Evolutionary conservation across 345 rosid genomes (phyloP).

Genomic region (Euphorbia tirucalli): DNA sequence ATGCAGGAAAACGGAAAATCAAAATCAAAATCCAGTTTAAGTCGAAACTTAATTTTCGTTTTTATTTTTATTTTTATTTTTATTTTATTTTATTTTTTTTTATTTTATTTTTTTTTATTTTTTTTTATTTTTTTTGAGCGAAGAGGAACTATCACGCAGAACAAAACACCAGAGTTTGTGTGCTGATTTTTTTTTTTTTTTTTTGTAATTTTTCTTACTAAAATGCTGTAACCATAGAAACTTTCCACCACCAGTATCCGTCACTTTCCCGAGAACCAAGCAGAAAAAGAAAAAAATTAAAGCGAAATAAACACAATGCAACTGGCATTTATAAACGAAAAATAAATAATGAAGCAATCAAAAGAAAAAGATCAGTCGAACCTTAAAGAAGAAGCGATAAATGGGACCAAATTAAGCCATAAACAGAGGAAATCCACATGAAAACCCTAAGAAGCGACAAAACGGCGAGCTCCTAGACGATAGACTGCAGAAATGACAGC

Average conservation of each 20-base stretch:
- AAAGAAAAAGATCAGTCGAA: not conserved
- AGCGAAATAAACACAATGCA: slow-evolving; percentile 1
- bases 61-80: not conserved
- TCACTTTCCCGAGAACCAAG: slow-evolving; percentile 28
- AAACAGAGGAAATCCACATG: not conserved
- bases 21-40: not conserved
- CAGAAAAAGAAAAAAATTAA: not conserved
- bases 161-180: too few relatives aligned
- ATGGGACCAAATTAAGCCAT: not conserved
- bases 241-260: not conserved
- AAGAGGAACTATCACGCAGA: too few relatives aligned
- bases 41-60: too few relatives aligned
- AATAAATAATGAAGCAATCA: not conserved
- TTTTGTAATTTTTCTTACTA: too few relatives aligned
- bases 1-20: not conserved
- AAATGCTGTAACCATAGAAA: not conserved
- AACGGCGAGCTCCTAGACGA: not conserved
- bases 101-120: too few relatives aligned
- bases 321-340: not conserved
- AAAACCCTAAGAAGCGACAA: slow-evolving; percentile 4
- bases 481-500: not conserved
- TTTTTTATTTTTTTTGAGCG: too few relatives aligned
- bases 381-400: not conserved
- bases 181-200: too few relatives aligned
- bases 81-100: too few relatives aligned